These are phyloP conservation scores for Colletotrichum melonis DNA, from an alignment of 2,329 filamentous ascomycete species.

Conservation along the genomic window DNA sequence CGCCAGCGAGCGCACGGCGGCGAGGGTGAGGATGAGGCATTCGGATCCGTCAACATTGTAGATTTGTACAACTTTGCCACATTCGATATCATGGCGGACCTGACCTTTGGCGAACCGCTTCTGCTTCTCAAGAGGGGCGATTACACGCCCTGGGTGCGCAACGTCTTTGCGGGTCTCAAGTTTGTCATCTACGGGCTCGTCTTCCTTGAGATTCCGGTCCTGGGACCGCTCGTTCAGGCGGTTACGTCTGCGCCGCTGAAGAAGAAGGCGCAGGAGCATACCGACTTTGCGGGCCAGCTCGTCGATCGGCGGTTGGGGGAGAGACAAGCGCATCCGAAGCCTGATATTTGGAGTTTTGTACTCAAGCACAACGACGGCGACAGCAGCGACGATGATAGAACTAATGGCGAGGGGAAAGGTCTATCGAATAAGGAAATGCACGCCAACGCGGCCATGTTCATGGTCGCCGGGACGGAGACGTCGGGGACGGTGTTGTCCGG, in stretches of 20 bases:
- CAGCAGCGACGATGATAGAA: too few relatives aligned
- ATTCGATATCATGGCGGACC: constrained; percentile 45
- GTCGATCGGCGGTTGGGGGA: constrained; percentile 19
- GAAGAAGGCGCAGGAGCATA: constrained; percentile 27
- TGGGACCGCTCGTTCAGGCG: constrained; percentile 20
- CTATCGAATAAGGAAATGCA: constrained; percentile 14
- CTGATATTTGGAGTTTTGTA: constrained; percentile 33
- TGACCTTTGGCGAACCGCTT: constrained; percentile 45
- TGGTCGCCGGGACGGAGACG: constrained; percentile 56
- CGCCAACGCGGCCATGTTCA: constrained; percentile 38
- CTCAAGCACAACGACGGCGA: not conserved
- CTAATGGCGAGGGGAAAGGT: not conserved
- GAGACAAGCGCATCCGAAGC: constrained; percentile 14
- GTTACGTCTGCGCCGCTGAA: constrained; percentile 18
- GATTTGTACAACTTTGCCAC: constrained; percentile 41
- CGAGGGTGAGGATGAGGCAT: too few relatives aligned
- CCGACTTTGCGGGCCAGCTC: constrained; percentile 15
- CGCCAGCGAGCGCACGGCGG: too few relatives aligned
- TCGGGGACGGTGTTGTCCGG: constrained; percentile 57
- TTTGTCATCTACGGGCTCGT: constrained; percentile 24
- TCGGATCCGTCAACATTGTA: constrained; percentile 23
- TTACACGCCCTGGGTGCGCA: constrained; percentile 42
- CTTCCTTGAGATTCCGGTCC: constrained; percentile 24
- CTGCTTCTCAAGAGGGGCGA: constrained; percentile 39
- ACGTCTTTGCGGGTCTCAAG: constrained; percentile 37